Evolutionary conservation across 495 filamentous ascomycete genomes (phyloP).

Genomic region (Daldinia caldariorum): DNA sequence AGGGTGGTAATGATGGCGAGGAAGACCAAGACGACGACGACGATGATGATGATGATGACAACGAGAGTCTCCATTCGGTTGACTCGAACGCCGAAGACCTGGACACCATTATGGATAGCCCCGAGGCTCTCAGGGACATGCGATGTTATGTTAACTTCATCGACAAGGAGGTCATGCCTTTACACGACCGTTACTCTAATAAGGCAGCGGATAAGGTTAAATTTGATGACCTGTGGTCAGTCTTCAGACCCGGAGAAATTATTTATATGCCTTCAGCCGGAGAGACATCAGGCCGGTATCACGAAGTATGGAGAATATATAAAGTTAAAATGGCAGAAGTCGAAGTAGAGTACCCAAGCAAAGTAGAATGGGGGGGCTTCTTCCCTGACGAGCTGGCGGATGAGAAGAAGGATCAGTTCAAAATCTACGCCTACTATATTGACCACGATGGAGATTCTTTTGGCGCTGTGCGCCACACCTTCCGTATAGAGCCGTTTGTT

Average conservation of each 20-base stretch:
- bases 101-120: slow-evolving; percentile 46
- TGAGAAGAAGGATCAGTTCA: slow-evolving; percentile 41
- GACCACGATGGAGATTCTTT: slow-evolving; percentile 70
- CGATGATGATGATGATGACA: slow-evolving; percentile 35
- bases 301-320: slow-evolving; percentile 49
- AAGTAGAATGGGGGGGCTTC: slow-evolving; percentile 41
- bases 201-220: slow-evolving; percentile 39
- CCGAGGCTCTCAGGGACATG: slow-evolving; percentile 48
- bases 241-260: slow-evolving; percentile 52
- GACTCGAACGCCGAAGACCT: slow-evolving; percentile 46
- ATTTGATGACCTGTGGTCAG: slow-evolving; percentile 52
- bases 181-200: slow-evolving; percentile 40
- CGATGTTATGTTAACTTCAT: slow-evolving; percentile 52
- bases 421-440: slow-evolving; percentile 57
- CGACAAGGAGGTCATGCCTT: slow-evolving; percentile 50
- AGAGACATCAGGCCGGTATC: slow-evolving; percentile 40
- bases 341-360: slow-evolving; percentile 29
- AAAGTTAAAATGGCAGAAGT: slow-evolving; percentile 40
- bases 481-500: slow-evolving; percentile 58
- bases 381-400: slow-evolving; percentile 41
- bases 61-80: slow-evolving; percentile 37
- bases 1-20: slow-evolving; percentile 26
- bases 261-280: slow-evolving; percentile 47
- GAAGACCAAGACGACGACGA: slow-evolving; percentile 11
- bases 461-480: slow-evolving; percentile 54